phyloP scores from a whole-genome alignment of 495 filamentous ascomycete genomes.

The Evernia prunastri region DNA sequence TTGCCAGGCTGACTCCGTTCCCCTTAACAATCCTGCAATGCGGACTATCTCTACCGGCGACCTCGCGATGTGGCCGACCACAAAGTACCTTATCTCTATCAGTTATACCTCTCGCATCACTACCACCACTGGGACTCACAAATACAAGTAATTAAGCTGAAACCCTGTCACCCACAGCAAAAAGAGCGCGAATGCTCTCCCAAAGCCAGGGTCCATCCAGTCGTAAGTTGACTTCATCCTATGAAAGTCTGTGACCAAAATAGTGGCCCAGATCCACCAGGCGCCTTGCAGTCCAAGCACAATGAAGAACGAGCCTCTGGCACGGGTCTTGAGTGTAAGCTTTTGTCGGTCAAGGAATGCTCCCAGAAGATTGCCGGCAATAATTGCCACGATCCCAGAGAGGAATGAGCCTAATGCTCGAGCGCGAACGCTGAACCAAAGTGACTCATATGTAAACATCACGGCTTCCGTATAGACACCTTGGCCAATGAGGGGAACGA shows the following conservation, averaged over 20 bases:
- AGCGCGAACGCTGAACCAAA: slow-evolving; percentile 58
- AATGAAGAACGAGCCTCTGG: too few relatives aligned
- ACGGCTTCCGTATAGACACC: slow-evolving; percentile 56
- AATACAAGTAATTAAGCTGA: not conserved
- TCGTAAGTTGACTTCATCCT: too few relatives aligned
- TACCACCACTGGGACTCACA: not conserved
- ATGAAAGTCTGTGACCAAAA: too few relatives aligned
- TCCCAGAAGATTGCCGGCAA: slow-evolving; percentile 29
- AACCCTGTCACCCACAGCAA: not conserved
- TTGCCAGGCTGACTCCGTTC: slow-evolving; percentile 57
- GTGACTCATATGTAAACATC: slow-evolving; percentile 53
- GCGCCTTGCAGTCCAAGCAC: too few relatives aligned
- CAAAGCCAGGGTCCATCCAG: too few relatives aligned
- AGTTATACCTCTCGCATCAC: slow-evolving; percentile 23
- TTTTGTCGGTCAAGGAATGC: too few relatives aligned
- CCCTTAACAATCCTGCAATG: slow-evolving; percentile 53
- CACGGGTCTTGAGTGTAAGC: too few relatives aligned
- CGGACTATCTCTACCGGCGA: slow-evolving; percentile 52
- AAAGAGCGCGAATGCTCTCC: not conserved
- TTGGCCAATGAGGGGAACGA: slow-evolving; percentile 56
- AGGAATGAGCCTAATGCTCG: slow-evolving; percentile 57
- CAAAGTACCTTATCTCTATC: slow-evolving; percentile 46
- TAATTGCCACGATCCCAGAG: slow-evolving; percentile 52
- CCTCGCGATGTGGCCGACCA: slow-evolving; percentile 52
- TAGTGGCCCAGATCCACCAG: too few relatives aligned